Percentiles rank a stretch among this genome's conserved stretches.
Evolutionary conservation across 306 rosid genomes (phyloP).

Genomic region (Castanea mollissima): DNA sequence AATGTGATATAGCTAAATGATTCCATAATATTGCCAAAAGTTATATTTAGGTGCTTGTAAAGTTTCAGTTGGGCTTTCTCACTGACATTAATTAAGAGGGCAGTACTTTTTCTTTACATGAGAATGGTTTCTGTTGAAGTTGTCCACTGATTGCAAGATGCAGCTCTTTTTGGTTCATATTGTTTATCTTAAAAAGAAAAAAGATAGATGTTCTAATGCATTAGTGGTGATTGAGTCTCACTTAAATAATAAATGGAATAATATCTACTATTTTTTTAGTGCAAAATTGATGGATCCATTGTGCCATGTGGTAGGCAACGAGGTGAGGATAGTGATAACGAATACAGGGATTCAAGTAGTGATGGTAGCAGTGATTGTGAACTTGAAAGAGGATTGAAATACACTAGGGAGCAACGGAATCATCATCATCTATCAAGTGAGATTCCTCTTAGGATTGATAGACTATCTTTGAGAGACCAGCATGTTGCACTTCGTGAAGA

Average conservation of each 20-base stretch:
- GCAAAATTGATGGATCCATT: slow-evolving; percentile 12
- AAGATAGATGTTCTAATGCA: background rate
- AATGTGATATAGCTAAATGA: background rate
- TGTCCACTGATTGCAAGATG: background rate
- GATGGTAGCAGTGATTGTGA: slow-evolving; percentile 86
- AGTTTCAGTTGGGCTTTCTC: too few species aligned
- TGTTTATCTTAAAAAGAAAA: background rate
- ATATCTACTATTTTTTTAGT: background rate
- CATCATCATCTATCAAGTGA: slow-evolving; percentile 42
- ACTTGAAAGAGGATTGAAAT: slow-evolving; percentile 45
- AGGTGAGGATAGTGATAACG: slow-evolving; percentile 84
- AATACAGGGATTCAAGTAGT: slow-evolving; percentile 84
- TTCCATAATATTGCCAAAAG: background rate
- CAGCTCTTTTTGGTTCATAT: background rate
- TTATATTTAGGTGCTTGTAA: background rate
- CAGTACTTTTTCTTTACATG: background rate
- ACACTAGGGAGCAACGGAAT: slow-evolving; percentile 42
- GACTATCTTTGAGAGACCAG: slow-evolving; percentile 60
- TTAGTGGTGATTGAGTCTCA: background rate
- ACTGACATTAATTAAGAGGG: background rate
- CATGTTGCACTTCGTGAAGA: slow-evolving; percentile 54
- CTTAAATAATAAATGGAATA: background rate
- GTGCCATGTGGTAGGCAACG: slow-evolving; percentile 47
- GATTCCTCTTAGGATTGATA: slow-evolving; percentile 43
- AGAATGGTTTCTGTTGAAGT: background rate